Evolutionary conservation across 2,329 filamentous ascomycete species (phyloP).

Genomic region (Intubia oerlemansii): DNA sequence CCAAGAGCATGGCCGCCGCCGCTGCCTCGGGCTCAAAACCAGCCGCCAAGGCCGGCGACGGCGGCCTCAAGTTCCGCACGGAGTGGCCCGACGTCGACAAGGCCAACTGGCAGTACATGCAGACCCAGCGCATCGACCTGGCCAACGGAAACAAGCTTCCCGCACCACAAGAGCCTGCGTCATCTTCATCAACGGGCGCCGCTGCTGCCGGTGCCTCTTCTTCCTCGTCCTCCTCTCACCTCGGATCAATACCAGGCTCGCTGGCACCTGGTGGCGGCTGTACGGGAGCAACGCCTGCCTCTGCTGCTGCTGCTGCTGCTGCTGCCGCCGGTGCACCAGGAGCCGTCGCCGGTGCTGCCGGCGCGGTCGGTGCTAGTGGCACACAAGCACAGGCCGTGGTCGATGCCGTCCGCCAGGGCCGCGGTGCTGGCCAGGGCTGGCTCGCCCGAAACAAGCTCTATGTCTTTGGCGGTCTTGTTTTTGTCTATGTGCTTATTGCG

Average conservation of each 20-base stretch:
- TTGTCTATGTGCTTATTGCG: constrained; percentile 67
- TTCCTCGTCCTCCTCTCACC: background rate
- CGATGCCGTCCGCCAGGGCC: constrained; percentile 54
- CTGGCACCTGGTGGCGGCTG: too few species aligned
- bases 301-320: background rate
- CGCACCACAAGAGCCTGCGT: too few species aligned
- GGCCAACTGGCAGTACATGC: constrained; percentile 88
- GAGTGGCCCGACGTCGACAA: constrained; percentile 82
- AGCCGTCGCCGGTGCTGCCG: constrained; percentile 18
- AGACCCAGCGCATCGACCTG: constrained; percentile 57
- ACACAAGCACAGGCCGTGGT: constrained; percentile 48
- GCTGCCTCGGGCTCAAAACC: too few species aligned
- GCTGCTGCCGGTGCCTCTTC: too few species aligned
- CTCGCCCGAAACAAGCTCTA: constrained; percentile 58
- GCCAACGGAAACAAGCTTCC: constrained; percentile 35
- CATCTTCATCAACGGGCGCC: constrained; percentile 4
- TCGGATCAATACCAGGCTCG: too few species aligned
- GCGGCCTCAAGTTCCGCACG: constrained; percentile 67
- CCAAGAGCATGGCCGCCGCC: constrained; percentile 51
- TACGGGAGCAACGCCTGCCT: too few species aligned
- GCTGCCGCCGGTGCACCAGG: constrained; percentile 21
- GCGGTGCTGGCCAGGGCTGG: constrained; percentile 69
- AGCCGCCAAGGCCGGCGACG: constrained; percentile 64
- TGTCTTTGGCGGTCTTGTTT: constrained; percentile 46
- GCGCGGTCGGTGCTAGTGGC: constrained; percentile 30